Percentiles rank a stretch among this genome's conserved stretches.
These are phyloP conservation scores for Litchi chinensis DNA, from an alignment of 345 rosid genomes.

Conservation along the genomic window DNA sequence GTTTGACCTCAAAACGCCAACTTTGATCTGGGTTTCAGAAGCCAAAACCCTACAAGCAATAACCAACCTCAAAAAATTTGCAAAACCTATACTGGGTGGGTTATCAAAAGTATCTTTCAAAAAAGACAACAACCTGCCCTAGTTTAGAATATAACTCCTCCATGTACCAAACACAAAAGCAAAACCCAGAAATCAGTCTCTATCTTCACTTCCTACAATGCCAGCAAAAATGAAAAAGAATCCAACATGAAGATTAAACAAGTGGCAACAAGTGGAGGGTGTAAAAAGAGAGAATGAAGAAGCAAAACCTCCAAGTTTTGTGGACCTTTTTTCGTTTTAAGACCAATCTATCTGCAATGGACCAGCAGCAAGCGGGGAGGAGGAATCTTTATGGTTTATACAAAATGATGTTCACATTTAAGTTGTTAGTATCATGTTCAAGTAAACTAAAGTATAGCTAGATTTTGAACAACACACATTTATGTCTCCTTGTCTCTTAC, in stretches of 20 bases:
- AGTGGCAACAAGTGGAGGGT: constrained; percentile 13
- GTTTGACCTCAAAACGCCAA: background rate
- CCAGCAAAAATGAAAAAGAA: constrained; percentile 30
- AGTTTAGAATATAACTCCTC: background rate
- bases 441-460: background rate
- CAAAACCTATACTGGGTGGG: constrained; percentile 11
- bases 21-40: background rate
- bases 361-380: constrained; percentile 25
- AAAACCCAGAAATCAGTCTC: constrained; percentile 30
- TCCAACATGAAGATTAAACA: constrained; percentile 18
- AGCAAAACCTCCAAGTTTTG: constrained; percentile 11
- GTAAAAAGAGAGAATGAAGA: constrained; percentile 10
- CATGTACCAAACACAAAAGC: constrained; percentile 13
- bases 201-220: constrained; percentile 11
- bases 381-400: constrained; percentile 22
- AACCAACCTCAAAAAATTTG: constrained; percentile 12
- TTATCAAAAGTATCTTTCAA: constrained; percentile 18
- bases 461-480: constrained; percentile 1
- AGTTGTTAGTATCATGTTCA: background rate
- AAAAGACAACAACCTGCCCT: background rate
- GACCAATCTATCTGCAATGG: constrained; percentile 25
- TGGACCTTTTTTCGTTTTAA: background rate
- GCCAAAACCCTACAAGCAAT: background rate
- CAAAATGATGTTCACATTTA: constrained; percentile 7
- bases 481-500: constrained; percentile 6